Evolutionary conservation across 2,329 filamentous ascomycete genomes (phyloP).

Genomic region (Epichloe sibirici): DNA sequence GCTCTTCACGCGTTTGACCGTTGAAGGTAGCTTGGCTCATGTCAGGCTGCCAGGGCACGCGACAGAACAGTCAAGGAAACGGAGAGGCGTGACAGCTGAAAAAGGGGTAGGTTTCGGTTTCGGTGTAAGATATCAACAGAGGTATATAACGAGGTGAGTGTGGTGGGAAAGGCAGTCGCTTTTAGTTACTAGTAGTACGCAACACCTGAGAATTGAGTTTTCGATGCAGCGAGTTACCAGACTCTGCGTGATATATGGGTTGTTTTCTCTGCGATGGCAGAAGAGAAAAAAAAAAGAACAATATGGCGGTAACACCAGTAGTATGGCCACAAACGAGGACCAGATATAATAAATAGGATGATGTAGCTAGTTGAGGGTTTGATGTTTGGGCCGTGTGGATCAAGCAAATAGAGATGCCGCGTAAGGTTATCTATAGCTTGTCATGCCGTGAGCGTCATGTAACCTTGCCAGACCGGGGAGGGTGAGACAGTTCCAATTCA

Average conservation of each 20-base stretch:
- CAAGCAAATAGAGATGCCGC: slow-evolving; percentile 7
- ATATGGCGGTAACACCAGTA: neutral
- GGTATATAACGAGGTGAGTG: neutral
- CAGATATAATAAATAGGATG: neutral
- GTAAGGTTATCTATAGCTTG: slow-evolving; percentile 7
- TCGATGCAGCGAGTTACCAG: neutral
- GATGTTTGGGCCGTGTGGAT: neutral
- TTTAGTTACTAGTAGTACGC: neutral
- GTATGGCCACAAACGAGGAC: neutral
- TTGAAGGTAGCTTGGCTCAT: slow-evolving; percentile 24
- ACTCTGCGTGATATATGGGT: neutral
- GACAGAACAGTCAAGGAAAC: neutral
- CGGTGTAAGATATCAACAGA: neutral
- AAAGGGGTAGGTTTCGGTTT: neutral
- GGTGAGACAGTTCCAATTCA: slow-evolving; percentile 8
- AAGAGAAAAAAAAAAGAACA: neutral
- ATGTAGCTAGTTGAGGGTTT: neutral
- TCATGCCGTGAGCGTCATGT: slow-evolving; percentile 2
- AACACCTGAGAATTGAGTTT: neutral
- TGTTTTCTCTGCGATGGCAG: neutral
- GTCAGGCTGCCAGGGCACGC: slow-evolving; percentile 23
- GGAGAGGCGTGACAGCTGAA: neutral
- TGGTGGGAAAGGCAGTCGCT: neutral
- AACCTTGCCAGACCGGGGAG: slow-evolving; percentile 1
- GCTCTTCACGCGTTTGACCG: slow-evolving; percentile 24